phyloP scores from a whole-genome alignment of 2,329 filamentous ascomycete species.

The Fusarium stilboides region DNA sequence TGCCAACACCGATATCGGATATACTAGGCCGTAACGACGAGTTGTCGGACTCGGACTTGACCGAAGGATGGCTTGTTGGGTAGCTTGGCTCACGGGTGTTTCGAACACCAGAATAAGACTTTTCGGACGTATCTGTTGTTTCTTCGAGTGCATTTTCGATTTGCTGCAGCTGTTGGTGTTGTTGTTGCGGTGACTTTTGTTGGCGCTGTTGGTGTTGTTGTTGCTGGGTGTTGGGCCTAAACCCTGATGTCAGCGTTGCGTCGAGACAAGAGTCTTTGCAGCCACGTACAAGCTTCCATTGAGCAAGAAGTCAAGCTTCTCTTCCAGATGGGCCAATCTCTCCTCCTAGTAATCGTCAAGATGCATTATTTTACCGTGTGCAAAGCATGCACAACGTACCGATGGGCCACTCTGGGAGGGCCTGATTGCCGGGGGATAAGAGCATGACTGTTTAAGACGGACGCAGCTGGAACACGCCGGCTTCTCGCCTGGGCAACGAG shows the following conservation, averaged over 20 bases:
- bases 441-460: constrained; percentile 63
- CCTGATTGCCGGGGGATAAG: constrained; percentile 59
- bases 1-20: constrained; percentile 55
- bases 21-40: constrained; percentile 50
- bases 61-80: constrained; percentile 44
- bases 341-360: constrained; percentile 60
- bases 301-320: constrained; percentile 66
- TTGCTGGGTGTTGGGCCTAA: constrained; percentile 48
- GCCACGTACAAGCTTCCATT: constrained; percentile 57
- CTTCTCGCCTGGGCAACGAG: constrained; percentile 66
- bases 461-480: constrained; percentile 66
- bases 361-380: constrained; percentile 14
- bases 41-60: constrained; percentile 49
- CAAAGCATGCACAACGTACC: constrained; percentile 53
- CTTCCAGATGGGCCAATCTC: constrained; percentile 65
- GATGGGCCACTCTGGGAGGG: constrained; percentile 60
- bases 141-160: constrained; percentile 53
- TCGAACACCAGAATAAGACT: constrained; percentile 54
- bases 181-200: constrained; percentile 29
- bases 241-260: constrained; percentile 50
- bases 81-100: constrained; percentile 47
- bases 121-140: constrained; percentile 52
- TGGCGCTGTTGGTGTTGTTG: constrained; percentile 19
- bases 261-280: constrained; percentile 18
- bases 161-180: constrained; percentile 25